phyloP scores from a whole-genome alignment of 441 rosid genomes.

The Mallotus repandus region DNA sequence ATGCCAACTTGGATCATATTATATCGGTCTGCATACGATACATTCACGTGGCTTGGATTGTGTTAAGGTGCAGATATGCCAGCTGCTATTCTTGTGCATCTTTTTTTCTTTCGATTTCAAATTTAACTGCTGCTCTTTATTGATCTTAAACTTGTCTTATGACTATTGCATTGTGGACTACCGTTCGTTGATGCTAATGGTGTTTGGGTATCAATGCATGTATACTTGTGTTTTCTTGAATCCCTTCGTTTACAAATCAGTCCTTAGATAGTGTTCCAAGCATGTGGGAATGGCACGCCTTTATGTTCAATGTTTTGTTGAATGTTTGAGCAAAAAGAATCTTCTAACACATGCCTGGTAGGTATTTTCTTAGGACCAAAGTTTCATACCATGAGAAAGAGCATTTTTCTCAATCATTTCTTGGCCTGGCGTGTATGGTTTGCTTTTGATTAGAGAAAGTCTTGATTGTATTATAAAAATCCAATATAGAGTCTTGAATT shows the following conservation, averaged over 20 bases:
- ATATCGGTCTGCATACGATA: conserved; percentile 18
- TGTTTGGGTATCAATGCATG: too few relatives aligned
- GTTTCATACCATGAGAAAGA: not conserved
- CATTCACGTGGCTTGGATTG: conserved; percentile 34
- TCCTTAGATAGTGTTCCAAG: too few relatives aligned
- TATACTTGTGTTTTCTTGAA: too few relatives aligned
- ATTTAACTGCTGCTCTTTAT: too few relatives aligned
- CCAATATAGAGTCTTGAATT: too few relatives aligned
- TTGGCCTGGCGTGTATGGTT: too few relatives aligned
- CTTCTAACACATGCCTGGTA: not conserved
- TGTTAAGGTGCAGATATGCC: conserved; percentile 20
- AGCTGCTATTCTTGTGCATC: conserved; percentile 2
- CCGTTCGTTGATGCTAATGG: too few relatives aligned
- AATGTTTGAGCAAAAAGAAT: not conserved
- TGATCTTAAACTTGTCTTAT: not conserved
- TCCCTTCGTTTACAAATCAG: too few relatives aligned
- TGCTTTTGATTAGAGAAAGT: too few relatives aligned
- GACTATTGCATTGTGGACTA: not conserved
- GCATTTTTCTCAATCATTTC: too few relatives aligned
- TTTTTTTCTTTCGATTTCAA: not conserved
- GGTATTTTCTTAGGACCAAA: not conserved
- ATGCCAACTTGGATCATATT: conserved; percentile 19
- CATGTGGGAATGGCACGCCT: too few relatives aligned
- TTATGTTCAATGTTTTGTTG: not conserved
- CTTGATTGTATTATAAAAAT: too few relatives aligned